Base-by-base conservation (phyloP, 192 early-diverging fungal genomes). In the Diversispora epigaea region DNA sequence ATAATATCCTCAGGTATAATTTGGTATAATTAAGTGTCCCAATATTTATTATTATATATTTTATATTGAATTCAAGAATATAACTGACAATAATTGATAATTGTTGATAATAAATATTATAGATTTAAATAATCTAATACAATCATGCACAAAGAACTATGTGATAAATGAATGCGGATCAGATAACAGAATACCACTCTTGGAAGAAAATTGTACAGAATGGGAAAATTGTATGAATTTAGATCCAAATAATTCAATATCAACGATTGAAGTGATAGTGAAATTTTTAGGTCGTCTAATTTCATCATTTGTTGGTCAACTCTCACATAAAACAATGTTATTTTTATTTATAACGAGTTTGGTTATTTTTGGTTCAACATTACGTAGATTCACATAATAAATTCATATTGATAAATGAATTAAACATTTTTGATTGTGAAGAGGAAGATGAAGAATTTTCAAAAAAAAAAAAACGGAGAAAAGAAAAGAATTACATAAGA, bases 131-230 rank as follows among this genome's bases (percentile, higher is more conserved):
- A 12, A 14, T 43, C 15, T 43, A 64, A n/a, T 41, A n/a, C 25
- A 43, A 43, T n/a, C 39, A 44, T 64, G 62, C 14, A 41, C 11
- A 7, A n/a, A 41, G 39, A 43, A 64, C 1, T 64, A 64, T 45
- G 1, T 43, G 9, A 41, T 41, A 45, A 64, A 64, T 64, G 17
- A 41, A 41, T 64, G 62, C 39, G 41, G 43, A 19, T 40, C 62
- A 44, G 41, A 6, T 14, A 64, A 17, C n/a, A 32, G 62, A 44
- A 40, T 41, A 8, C 62, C 62, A 39, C 43, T 41, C 41, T 41
- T 64, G 62, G 62, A 64, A 64, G 41, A 64, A 7, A 64, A 44
- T 64, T 64, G 62, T 45, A 44, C 62, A 1, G 39, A 43, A 43
- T 64, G 62, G 62, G 62, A 41, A 41, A 43, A n/a, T 41, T 64